Evolutionary conservation across 1,284 basidiomycete genomes (phyloP).

Genomic region (Earliella scabrosa): DNA sequence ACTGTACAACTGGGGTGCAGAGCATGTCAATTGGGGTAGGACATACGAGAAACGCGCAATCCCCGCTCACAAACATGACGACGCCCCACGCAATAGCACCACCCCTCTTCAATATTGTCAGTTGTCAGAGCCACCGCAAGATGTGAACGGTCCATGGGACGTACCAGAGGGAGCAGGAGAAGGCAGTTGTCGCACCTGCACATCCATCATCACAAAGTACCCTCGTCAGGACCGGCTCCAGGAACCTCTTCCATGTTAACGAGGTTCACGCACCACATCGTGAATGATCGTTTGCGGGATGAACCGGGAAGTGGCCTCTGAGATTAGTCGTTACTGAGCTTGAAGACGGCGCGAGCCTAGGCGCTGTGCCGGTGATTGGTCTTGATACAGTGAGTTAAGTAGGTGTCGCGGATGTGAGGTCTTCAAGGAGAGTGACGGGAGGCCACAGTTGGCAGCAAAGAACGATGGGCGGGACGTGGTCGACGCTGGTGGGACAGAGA

Average conservation of each 20-base stretch:
- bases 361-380: conserved; percentile 9
- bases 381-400: conserved; percentile 7
- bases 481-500: conserved; percentile 28
- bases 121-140: neutral
- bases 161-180: conserved; percentile 67
- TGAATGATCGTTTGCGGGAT: conserved; percentile 24
- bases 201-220: neutral
- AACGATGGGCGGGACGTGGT: conserved; percentile 23
- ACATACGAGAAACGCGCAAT: neutral
- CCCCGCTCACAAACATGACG: conserved; percentile 58
- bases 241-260: neutral
- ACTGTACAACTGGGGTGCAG: conserved; percentile 58
- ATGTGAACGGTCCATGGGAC: conserved; percentile 29
- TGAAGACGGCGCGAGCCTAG: conserved; percentile 25
- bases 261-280: conserved; percentile 31
- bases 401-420: conserved; percentile 16
- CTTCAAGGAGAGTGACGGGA: conserved; percentile 24
- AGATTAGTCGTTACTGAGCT: conserved; percentile 16
- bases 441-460: conserved; percentile 24
- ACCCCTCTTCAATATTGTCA: conserved; percentile 49
- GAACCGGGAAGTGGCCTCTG: conserved; percentile 16
- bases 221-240: conserved; percentile 3
- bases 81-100: conserved; percentile 79
- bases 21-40: neutral
- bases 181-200: conserved; percentile 75